Evolutionary conservation across 2,329 filamentous ascomycete species (phyloP), one percentile per base, ranked within the genome.

Genomic region (Fusarium avenaceum): DNA sequence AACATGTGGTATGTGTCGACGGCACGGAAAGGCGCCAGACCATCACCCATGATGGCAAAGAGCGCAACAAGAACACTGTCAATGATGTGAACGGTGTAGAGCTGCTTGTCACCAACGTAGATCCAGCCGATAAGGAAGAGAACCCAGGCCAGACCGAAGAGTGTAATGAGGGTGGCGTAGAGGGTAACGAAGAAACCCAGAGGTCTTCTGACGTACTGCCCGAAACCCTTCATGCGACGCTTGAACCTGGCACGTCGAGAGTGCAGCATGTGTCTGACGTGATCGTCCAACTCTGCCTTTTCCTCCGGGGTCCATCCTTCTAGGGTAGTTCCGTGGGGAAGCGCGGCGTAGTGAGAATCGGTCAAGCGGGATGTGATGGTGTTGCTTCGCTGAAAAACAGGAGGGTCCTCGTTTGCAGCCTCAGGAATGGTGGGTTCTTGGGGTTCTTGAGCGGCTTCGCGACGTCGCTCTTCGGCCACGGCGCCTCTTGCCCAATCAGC

Each of bases 81-180:
- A 67, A 92, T 91, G 48, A 92, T 79, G 63, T 92, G 88, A 71
- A 92, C 87, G 38, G 87, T 78, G 66, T 92, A 95, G 5, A 87
- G 80, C 76, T 95, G 91, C 71, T 85, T 84, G 30, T 88, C 87
- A 20, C 91, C 92, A 20, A 95, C 90, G 67, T 93, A 94, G 75
- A 96, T 92, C 93, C 93, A 96, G 47, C 90, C 92, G 76, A 97
- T 97, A 55, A 96, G 82, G 79, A 95, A 96, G n/a, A 96, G 85
- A 2, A 97, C 93, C 93, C 93, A 97, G 0, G 92, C 92, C 14
- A 95, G 83, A 74, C 93, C 93, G 72, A 96, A 97, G 0, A 94
- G 83, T 0, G 93, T 96, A 71, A 97, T 94, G 20, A 95, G 83
- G 1, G 87, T 89, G 10, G 92, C 93, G 77, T 97, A 97, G 6